Conservation (phyloP, 2,329 filamentous ascomycete species). For the Epichloe bromicola region DNA sequence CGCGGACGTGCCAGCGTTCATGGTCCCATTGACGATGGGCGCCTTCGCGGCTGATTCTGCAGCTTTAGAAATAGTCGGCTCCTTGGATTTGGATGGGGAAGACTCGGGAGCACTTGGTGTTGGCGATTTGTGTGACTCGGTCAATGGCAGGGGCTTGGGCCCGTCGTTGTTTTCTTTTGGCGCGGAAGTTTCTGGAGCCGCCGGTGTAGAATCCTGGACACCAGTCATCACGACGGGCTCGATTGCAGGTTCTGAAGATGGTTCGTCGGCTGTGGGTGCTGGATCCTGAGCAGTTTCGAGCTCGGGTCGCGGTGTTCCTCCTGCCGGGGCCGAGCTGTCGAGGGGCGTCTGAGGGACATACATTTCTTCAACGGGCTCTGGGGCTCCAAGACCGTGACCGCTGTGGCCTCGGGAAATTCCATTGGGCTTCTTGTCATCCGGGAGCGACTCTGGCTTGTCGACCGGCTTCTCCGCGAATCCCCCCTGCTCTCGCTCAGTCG, state of each 20-base stretch:
- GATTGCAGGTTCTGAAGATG: constrained; percentile 13
- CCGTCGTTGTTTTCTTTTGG: constrained; percentile 4
- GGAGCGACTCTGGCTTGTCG: constrained; percentile 5
- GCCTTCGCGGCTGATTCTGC: background rate
- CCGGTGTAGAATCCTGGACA: constrained; percentile 11
- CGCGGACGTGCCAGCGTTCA: background rate
- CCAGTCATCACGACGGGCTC: constrained; percentile 16
- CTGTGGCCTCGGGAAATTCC: constrained; percentile 7
- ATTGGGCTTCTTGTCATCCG: constrained; percentile 9
- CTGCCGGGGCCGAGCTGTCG: constrained; percentile 20
- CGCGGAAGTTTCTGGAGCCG: constrained; percentile 10
- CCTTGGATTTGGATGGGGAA: background rate
- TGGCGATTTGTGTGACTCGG: constrained; percentile 3
- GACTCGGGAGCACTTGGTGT: background rate
- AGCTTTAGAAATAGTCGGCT: background rate
- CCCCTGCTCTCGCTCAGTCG: background rate
- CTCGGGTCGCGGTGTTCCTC: constrained; percentile 22
- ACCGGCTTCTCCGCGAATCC: constrained; percentile 6
- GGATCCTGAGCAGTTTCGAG: constrained; percentile 19
- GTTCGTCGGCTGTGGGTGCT: background rate
- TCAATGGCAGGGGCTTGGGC: constrained; percentile 4
- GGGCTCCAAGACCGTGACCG: constrained; percentile 9
- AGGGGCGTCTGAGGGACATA: constrained; percentile 25
- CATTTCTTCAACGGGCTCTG: constrained; percentile 23
- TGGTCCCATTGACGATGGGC: background rate